A percentile compares a stretch with the other conserved stretches of the same genome.
These are phyloP conservation scores for Phytopythium mirpurense DNA, from an alignment of 352 stramenopile genomes.

Conservation along the genomic window DNA sequence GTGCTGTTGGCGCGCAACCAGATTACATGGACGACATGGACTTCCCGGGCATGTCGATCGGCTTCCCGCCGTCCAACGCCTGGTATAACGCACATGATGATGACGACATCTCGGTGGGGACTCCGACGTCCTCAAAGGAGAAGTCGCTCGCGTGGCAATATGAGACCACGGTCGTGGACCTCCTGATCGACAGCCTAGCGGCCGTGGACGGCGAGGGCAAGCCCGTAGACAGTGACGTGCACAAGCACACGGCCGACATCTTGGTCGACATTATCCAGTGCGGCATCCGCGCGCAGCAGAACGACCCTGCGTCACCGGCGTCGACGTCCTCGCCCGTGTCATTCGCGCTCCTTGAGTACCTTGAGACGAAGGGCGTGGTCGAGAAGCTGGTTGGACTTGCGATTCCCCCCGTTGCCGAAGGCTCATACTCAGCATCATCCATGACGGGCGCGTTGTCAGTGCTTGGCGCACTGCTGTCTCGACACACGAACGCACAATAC, in stretches of 20 bases:
- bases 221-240: slow-evolving; percentile 58
- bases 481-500: slow-evolving; percentile 77
- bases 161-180: slow-evolving; percentile 63
- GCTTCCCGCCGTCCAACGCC: slow-evolving; percentile 62
- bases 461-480: slow-evolving; percentile 66
- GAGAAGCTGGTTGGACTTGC: slow-evolving; percentile 64
- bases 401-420: slow-evolving; percentile 26
- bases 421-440: slow-evolving; percentile 43
- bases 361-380: slow-evolving; percentile 69
- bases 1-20: slow-evolving; percentile 1
- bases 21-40: slow-evolving; percentile 89
- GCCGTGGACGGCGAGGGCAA: slow-evolving; percentile 24
- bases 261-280: slow-evolving; percentile 86
- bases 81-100: slow-evolving; percentile 73
- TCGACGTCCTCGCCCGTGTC: slow-evolving; percentile 47
- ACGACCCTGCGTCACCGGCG: slow-evolving; percentile 53
- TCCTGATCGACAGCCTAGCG: slow-evolving; percentile 51
- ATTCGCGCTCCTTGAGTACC: slow-evolving; percentile 69
- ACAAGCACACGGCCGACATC: slow-evolving; percentile 82
- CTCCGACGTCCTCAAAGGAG: slow-evolving; percentile 63
- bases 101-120: slow-evolving; percentile 58
- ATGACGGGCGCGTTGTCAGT: slow-evolving; percentile 81
- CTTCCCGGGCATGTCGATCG: slow-evolving; percentile 74
- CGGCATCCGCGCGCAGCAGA: slow-evolving; percentile 68
- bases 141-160: slow-evolving; percentile 62